Conservation (phyloP, 2,329 filamentous ascomycete genomes). For the Alternaria gansuensis region DNA sequence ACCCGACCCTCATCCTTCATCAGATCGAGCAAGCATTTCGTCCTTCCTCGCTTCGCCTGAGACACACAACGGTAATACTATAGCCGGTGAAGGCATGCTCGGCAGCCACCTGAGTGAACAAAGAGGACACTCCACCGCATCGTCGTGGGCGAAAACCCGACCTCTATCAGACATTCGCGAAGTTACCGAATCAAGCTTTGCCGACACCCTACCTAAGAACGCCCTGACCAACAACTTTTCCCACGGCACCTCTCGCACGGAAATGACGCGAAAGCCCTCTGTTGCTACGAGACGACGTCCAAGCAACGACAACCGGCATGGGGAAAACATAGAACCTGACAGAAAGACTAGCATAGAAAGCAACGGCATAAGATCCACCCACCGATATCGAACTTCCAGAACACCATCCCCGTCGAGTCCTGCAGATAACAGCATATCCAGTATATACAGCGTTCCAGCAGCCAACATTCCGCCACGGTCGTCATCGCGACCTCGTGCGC, state of each 20-base stretch:
- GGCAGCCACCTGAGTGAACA: constrained; percentile 37
- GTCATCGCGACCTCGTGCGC: constrained; percentile 53
- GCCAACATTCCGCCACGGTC: constrained; percentile 58
- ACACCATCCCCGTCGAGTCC: constrained; percentile 48
- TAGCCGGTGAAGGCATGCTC: constrained; percentile 39
- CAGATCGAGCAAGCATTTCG: constrained; percentile 28
- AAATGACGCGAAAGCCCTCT: constrained; percentile 47
- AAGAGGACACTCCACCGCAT: constrained; percentile 34
- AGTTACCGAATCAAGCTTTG: constrained; percentile 59
- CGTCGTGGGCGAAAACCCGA: constrained; percentile 51
- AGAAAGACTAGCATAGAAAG: constrained; percentile 42
- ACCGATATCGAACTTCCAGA: constrained; percentile 38
- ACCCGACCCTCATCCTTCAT: constrained; percentile 26
- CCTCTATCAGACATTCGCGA: constrained; percentile 62
- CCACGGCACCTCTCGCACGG: constrained; percentile 40
- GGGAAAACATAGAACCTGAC: constrained; percentile 42
- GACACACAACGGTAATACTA: constrained; percentile 21
- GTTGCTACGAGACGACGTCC: constrained; percentile 42
- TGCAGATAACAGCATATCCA: constrained; percentile 52
- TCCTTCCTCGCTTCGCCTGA: constrained; percentile 24
- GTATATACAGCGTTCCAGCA: constrained; percentile 58
- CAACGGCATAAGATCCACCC: constrained; percentile 40
- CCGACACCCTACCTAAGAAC: constrained; percentile 48
- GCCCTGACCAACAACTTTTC: constrained; percentile 34
- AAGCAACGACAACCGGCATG: constrained; percentile 41